Percentiles rank a stretch among this genome's conserved stretches.
Evolutionary conservation across 176 grass and related monocot genomes (phyloP).

Genomic region (Ananas comosus): DNA sequence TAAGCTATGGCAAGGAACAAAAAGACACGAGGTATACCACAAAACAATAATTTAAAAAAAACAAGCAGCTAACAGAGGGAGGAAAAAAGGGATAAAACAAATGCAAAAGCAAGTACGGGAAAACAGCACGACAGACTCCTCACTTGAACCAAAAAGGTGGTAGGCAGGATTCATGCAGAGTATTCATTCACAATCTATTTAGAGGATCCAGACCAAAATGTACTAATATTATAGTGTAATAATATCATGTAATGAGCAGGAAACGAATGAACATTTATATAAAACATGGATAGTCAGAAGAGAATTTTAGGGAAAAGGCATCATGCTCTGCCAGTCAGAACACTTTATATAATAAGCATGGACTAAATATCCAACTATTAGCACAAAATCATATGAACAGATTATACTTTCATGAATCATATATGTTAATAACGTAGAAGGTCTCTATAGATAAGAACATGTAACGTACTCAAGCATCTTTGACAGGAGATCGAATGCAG

Average conservation of each 20-base stretch:
- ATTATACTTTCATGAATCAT: neutral
- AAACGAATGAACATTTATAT: neutral
- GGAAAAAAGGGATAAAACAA: too few species aligned
- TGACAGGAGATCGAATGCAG: slow-evolving; percentile 88
- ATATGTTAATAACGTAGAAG: neutral
- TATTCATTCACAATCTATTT: too few species aligned
- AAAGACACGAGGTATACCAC: too few species aligned
- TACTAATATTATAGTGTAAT: neutral
- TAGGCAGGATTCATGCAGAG: too few species aligned
- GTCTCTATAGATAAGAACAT: slow-evolving; percentile 8
- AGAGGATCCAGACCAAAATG: neutral
- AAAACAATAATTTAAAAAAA: too few species aligned
- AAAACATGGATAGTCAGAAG: neutral
- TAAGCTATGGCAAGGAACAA: too few species aligned
- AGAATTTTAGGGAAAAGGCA: too few species aligned
- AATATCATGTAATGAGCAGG: neutral
- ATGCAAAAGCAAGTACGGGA: too few species aligned
- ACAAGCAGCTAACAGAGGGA: too few species aligned
- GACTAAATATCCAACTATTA: slow-evolving; percentile 1
- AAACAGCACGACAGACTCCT: too few species aligned
- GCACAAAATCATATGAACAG: neutral
- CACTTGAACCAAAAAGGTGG: neutral
- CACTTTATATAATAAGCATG: neutral
- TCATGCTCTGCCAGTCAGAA: too few species aligned
- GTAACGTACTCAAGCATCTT: slow-evolving; percentile 89